These are phyloP conservation scores for Polytrichum formosum DNA, from an alignment of 225 moss, liverwort and hornwort genomes.

Conservation along the genomic window DNA sequence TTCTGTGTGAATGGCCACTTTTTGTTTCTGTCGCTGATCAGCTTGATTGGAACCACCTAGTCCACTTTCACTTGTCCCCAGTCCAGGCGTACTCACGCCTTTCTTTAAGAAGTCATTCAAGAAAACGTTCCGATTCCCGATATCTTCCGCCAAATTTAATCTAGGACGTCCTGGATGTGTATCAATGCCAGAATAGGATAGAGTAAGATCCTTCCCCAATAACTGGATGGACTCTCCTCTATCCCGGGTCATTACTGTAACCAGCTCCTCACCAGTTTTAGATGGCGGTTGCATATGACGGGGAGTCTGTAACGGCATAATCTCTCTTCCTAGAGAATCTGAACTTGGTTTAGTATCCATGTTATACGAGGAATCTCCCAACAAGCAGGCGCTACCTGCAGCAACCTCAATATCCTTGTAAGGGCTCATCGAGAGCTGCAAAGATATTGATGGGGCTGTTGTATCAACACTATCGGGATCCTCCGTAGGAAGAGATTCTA, in stretches of 20 bases:
- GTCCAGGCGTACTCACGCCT: constrained; percentile 22
- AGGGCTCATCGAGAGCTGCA: constrained; percentile 59
- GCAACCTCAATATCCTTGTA: constrained; percentile 21
- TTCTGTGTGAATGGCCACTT: too few relatives aligned
- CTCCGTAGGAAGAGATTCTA: not conserved
- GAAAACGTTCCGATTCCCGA: constrained; percentile 2
- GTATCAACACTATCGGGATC: constrained; percentile 7
- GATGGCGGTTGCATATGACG: not conserved
- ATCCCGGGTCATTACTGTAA: too few relatives aligned
- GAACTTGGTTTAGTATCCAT: constrained; percentile 29
- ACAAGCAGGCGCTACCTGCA: constrained; percentile 12
- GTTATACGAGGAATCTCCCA: constrained; percentile 2
- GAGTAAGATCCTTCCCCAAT: constrained; percentile 15
- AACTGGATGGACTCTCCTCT: not conserved
- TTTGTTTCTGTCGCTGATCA: too few relatives aligned
- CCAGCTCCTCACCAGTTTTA: not conserved
- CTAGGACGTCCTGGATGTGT: too few relatives aligned
- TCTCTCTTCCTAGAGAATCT: constrained; percentile 7
- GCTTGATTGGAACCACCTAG: too few relatives aligned
- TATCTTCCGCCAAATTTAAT: not conserved
- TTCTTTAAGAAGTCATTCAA: constrained; percentile 31
- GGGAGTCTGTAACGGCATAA: not conserved
- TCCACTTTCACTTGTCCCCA: not conserved
- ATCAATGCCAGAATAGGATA: constrained; percentile 11
- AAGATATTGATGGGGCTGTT: constrained; percentile 16